Percentiles rank a stretch among this genome's conserved stretches.
phyloP scores from a whole-genome alignment of 2,329 filamentous ascomycete genomes.

The Rachicladosporium sp. region DNA sequence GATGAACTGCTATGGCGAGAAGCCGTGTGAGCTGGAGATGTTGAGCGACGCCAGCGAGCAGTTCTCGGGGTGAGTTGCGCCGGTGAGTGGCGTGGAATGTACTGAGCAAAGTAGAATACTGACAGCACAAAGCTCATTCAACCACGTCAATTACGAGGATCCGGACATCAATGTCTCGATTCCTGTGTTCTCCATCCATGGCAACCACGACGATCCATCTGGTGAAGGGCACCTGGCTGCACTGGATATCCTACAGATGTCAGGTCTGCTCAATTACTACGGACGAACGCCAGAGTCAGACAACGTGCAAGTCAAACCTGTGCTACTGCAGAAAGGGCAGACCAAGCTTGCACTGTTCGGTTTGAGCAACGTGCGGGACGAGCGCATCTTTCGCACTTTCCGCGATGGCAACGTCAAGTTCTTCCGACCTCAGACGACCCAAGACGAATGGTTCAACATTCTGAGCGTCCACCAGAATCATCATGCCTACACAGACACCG shows the following conservation, averaged over 20 bases:
- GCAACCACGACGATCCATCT: constrained; percentile 97
- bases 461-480: constrained; percentile 96
- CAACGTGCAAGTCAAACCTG: constrained; percentile 83
- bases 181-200: constrained; percentile 95
- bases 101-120: constrained; percentile 2
- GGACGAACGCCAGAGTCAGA: constrained; percentile 84
- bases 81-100: not conserved
- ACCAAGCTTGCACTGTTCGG: constrained; percentile 92
- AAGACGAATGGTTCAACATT: constrained; percentile 88
- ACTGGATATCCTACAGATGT: constrained; percentile 79
- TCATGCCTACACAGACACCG: constrained; percentile 77
- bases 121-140: constrained; percentile 47
- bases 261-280: constrained; percentile 90
- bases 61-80: constrained; percentile 41
- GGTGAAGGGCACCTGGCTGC: constrained; percentile 88
- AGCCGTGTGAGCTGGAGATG: constrained; percentile 89
- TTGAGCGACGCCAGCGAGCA: constrained; percentile 85
- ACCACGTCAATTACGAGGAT: constrained; percentile 96
- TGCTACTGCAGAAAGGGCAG: constrained; percentile 81
- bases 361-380: constrained; percentile 89
- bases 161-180: constrained; percentile 94
- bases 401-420: constrained; percentile 88
- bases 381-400: constrained; percentile 87
- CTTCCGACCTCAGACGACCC: constrained; percentile 69
- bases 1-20: constrained; percentile 88